Conservation (phyloP, 306 rosid species). For the Gastrolobium villosum region DNA sequence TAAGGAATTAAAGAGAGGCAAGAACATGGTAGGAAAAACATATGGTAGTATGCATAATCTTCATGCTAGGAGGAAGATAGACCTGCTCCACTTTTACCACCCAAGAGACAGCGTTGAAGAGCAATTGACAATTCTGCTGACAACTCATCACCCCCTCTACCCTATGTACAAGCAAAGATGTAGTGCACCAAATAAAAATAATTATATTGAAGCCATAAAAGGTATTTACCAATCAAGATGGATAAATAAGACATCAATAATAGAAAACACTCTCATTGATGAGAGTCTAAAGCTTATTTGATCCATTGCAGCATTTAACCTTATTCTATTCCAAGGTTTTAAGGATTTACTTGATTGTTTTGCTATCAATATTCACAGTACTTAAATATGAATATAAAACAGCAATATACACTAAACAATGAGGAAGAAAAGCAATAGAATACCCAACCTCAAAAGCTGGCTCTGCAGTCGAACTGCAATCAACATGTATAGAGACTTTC, state of each 20-base stretch:
- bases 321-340: neutral
- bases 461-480: constrained; percentile 83
- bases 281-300: neutral
- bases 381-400: neutral
- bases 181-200: constrained; percentile 20
- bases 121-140: constrained; percentile 77
- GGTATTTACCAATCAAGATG: neutral
- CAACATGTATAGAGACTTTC: constrained; percentile 72
- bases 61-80: constrained; percentile 34
- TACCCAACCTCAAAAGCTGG: constrained; percentile 77
- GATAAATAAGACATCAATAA: constrained; percentile 20
- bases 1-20: constrained; percentile 18
- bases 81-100: constrained; percentile 91
- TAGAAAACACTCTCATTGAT: neutral
- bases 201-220: constrained; percentile 13
- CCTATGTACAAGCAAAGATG: constrained; percentile 57
- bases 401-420: constrained; percentile 13
- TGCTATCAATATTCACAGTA: neutral
- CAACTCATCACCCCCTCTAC: constrained; percentile 92
- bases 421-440: constrained; percentile 22
- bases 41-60: constrained; percentile 26
- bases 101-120: constrained; percentile 79
- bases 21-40: neutral
- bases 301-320: constrained; percentile 1
- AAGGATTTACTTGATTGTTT: constrained; percentile 18